Base-by-base conservation (phyloP, 2,329 filamentous ascomycete species). In the Cladosporium sp. region DNA sequence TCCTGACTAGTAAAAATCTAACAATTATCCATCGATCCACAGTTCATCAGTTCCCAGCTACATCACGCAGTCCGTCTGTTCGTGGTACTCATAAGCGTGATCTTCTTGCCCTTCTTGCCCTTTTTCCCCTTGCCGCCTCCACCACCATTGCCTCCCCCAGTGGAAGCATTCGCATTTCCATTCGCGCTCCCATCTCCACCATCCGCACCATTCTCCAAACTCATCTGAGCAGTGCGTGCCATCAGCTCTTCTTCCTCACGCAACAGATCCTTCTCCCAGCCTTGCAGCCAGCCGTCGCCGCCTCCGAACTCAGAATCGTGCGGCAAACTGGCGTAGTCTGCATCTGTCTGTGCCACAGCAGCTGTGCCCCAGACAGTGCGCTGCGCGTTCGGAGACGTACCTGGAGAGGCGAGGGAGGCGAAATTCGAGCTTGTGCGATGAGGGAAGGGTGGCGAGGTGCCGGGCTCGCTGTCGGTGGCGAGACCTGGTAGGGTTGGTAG, bases 351-450 rank as follows among this genome's bases (percentile, higher is more conserved):
- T 2, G 73, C 64, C 2, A 95, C 72, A 0, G 80, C 82, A 3
- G 80, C 77, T 1, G 92, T 97, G n/a, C 92, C 92, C 92, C 92
- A 97, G 0, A 97, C 89, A 0, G 92, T 97, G 55, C 83, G 84
- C 36, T 80, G 75, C 1, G 83, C 81, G 6, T 82, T 84, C 0
- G 91, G 90, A 55, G 88, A 95, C 1, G 88, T 91, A 3, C 89
- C 91, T 58, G 91, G 84, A 1, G 84, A 85, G 0, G 88, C 86
- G 18, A 95, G 71, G 2, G 82, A 80, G 29, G 79, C 79, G 60
- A 89, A 89, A 0, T 80, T 82, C 11, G 77, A 74, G 42, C 78
- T 74, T 34, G 80, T 79, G 1, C 80, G 80, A 8, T 82, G 78
- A 4, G 79, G 65, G 59, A 72, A 78, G 1, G 74, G 75, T 15